Conservation (phyloP, 495 filamentous ascomycete species). For the Hypoxylon lienhwacheense region DNA sequence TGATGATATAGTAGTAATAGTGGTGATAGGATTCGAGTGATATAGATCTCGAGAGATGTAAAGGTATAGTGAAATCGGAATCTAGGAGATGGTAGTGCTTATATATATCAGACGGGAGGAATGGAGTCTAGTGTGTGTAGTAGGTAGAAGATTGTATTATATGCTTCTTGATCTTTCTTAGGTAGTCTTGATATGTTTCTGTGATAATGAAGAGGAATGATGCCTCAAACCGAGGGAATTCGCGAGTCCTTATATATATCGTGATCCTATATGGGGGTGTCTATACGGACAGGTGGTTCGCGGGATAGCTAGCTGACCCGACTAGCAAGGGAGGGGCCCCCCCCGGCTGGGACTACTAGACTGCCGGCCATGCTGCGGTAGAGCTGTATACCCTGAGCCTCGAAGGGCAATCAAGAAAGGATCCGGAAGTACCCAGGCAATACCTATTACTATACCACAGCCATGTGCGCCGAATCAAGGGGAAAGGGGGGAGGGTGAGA, state of each 20-base stretch:
- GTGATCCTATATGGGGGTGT: neutral
- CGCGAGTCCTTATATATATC: constrained; percentile 39
- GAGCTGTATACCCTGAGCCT: constrained; percentile 14
- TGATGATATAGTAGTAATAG: constrained; percentile 9
- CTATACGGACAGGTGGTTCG: constrained; percentile 5
- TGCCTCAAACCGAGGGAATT: constrained; percentile 30
- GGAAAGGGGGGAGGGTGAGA: too few relatives aligned
- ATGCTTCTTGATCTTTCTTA: constrained; percentile 11
- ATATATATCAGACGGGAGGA: too few relatives aligned
- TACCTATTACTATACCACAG: too few relatives aligned
- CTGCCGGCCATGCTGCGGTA: constrained; percentile 20
- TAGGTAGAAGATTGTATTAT: constrained; percentile 5
- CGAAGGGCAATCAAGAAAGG: constrained; percentile 17
- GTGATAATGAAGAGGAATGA: constrained; percentile 39
- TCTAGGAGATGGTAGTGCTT: constrained; percentile 10
- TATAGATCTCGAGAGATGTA: neutral
- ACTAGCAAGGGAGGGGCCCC: constrained; percentile 8
- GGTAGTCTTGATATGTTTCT: constrained; percentile 25
- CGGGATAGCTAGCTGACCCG: constrained; percentile 21
- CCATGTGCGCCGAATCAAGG: too few relatives aligned
- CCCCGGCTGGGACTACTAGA: constrained; percentile 6
- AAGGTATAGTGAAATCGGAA: neutral
- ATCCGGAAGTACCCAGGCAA: too few relatives aligned
- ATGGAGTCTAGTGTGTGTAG: too few relatives aligned
- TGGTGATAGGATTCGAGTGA: neutral